phyloP scores from a whole-genome alignment of 2,329 filamentous ascomycete genomes.

The Emmonsiellopsis sp. region DNA sequence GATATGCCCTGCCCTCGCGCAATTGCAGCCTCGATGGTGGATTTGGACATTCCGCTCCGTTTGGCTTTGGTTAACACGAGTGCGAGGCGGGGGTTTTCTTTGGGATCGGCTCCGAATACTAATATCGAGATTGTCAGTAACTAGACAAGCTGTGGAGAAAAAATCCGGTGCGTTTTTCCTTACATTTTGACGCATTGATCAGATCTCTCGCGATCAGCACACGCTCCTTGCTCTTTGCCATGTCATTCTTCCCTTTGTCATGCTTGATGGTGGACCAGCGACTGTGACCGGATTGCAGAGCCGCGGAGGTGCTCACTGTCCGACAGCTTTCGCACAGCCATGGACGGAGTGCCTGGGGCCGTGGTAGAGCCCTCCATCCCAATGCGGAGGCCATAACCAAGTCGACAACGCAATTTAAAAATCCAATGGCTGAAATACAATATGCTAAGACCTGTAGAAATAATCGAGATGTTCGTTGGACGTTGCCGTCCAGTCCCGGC shows the following conservation, averaged over 20 bases:
- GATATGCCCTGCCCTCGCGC: slow-evolving; percentile 82
- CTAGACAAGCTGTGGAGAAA: neutral
- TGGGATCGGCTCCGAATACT: slow-evolving; percentile 69
- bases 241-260: slow-evolving; percentile 80
- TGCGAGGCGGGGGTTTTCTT: slow-evolving; percentile 66
- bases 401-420: neutral
- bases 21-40: slow-evolving; percentile 74
- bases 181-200: slow-evolving; percentile 64
- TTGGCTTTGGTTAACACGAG: slow-evolving; percentile 67
- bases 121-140: slow-evolving; percentile 2
- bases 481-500: neutral
- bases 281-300: slow-evolving; percentile 62
- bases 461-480: neutral
- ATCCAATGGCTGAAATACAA: neutral
- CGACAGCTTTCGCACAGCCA: slow-evolving; percentile 28
- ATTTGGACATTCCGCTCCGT: slow-evolving; percentile 77
- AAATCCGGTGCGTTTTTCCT: slow-evolving; percentile 15
- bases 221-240: slow-evolving; percentile 62
- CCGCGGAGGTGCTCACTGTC: slow-evolving; percentile 39
- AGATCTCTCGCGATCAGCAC: slow-evolving; percentile 63
- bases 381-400: slow-evolving; percentile 8
- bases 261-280: slow-evolving; percentile 96
- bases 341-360: slow-evolving; percentile 1
- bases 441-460: neutral
- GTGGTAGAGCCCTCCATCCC: neutral